Base-by-base conservation (phyloP, 345 rosid genomes). In the Corymbia maculata region DNA sequence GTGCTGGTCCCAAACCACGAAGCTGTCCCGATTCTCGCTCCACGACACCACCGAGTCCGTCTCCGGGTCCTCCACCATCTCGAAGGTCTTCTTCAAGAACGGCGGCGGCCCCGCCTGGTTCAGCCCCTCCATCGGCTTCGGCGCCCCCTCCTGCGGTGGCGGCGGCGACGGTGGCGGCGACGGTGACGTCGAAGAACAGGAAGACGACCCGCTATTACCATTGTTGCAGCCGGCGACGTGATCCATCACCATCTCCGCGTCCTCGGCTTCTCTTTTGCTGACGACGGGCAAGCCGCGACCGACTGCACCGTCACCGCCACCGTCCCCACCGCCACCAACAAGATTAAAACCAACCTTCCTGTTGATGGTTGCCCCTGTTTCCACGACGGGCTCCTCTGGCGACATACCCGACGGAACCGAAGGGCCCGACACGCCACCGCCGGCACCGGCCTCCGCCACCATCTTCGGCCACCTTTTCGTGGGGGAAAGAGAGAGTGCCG, bases 101-200 rank as follows among this genome's bases (percentile, higher is more conserved):
- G 96, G 96, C 87, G 95, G 90, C 24, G 96, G 95, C 79, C 94
- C 94, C n/a, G 86, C 86, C 82, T 94, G 96, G 80, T 93, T 89
- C 87, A 96, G 87, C 13, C 95, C 95, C 87, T 95, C 94, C 90
- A 93, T 87, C 13, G 97, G 95, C 88, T 88, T 92, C 7, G 95
- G 91, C 87, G 87, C 79, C 70, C 21, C 90, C 86, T 50, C 90
- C n/a, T 92, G 30, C 4, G 68, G 68, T 7, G 28, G 52, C 30
- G 50, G 66, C 30, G 68, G 87, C 30, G 91, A 89, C 7, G 92
- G n/a, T n/a, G 68, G 68, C 15, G 28, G 52, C 30, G 50, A 30
- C 30, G 68, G 87, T 30, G 91, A 89, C 7, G 92, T 91, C 55
- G 91, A 90, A 13, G 92, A 85, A 4, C 91, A 91, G 19, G 90